Conservation (phyloP, 176 grass and related monocot species). For the Raddia guianensis region DNA sequence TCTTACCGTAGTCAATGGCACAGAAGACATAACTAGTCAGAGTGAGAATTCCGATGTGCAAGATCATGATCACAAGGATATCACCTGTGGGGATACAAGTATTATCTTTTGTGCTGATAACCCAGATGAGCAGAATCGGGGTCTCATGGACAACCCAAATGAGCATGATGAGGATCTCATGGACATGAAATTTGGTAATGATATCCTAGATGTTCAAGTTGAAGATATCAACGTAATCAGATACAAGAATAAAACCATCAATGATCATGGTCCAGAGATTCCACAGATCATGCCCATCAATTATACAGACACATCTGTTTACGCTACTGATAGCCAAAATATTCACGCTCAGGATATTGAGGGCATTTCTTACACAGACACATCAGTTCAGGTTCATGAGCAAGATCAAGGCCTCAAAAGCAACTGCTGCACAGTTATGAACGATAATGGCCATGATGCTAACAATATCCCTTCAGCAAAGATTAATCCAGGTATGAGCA, state of each 20-base stretch:
- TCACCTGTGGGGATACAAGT: background rate
- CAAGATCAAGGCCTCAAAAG: conserved; percentile 30
- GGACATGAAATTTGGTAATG: conserved; percentile 15
- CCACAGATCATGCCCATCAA: conserved; percentile 16
- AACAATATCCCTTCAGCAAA: conserved; percentile 34
- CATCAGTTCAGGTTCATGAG: conserved; percentile 15
- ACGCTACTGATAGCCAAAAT: background rate
- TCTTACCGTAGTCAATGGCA: conserved; percentile 13
- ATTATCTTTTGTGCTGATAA: conserved; percentile 14
- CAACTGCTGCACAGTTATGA: conserved; percentile 17
- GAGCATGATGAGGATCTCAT: conserved; percentile 27
- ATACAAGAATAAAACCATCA: background rate
- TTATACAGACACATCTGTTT: background rate
- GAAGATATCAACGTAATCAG: background rate
- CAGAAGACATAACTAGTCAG: conserved; percentile 3
- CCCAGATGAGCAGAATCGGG: conserved; percentile 18
- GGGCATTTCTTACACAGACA: conserved; percentile 13
- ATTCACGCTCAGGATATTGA: conserved; percentile 27
- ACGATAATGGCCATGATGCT: background rate
- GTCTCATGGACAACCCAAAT: conserved; percentile 10
- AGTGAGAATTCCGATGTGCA: conserved; percentile 21
- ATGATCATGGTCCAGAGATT: conserved; percentile 4
- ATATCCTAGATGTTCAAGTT: conserved; percentile 10
- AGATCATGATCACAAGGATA: conserved; percentile 13
- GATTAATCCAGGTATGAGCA: conserved; percentile 28